Conservation (phyloP, 148 eudicot species). For the Silene conica region DNA sequence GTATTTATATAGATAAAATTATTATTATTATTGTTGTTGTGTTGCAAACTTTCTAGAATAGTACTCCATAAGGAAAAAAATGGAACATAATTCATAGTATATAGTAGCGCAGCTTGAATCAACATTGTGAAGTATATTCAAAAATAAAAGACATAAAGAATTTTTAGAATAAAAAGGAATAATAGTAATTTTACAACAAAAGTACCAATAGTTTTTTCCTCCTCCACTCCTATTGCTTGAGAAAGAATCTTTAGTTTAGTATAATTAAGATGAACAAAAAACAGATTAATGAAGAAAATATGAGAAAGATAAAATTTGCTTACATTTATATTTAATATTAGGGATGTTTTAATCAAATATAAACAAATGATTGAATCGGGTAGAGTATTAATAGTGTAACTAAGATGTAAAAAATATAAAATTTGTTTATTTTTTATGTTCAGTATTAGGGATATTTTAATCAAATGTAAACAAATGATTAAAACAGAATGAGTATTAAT, state of each 20-base stretch:
- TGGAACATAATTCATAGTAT: not conserved
- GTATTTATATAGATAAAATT: too few relatives aligned
- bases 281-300: not conserved
- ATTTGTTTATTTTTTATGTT: too few relatives aligned
- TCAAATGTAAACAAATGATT: too few relatives aligned
- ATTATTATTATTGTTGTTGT: too few relatives aligned
- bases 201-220: not conserved
- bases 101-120: not conserved
- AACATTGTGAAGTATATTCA: slow-evolving; percentile 42
- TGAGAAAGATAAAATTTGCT: not conserved
- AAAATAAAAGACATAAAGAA: not conserved
- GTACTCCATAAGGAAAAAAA: not conserved
- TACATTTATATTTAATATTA: too few relatives aligned
- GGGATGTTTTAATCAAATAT: too few relatives aligned
- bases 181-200: not conserved
- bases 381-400: not conserved
- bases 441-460: too few relatives aligned
- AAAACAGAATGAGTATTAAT: not conserved
- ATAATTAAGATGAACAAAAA: not conserved
- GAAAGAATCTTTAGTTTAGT: slow-evolving; percentile 22
- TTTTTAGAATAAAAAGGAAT: not conserved
- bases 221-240: slow-evolving; percentile 12
- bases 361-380: too few relatives aligned
- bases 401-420: too few relatives aligned
- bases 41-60: too few relatives aligned